Evolutionary conservation across 1,284 basidiomycete genomes (phyloP).

Genomic region (Leccinum glutinopallens): DNA sequence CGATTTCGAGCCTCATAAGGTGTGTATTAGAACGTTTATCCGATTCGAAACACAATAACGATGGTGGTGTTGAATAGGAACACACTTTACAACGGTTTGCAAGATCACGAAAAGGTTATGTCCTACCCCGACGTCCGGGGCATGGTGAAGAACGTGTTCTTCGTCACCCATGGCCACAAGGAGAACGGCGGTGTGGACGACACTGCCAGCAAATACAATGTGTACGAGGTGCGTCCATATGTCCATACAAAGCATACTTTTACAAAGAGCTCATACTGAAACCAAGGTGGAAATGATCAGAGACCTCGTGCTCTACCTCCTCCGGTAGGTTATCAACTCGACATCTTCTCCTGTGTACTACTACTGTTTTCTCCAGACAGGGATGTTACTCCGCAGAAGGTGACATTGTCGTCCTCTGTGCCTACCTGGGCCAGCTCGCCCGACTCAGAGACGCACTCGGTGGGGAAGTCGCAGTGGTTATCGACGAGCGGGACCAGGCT

Average conservation of each 20-base stretch:
- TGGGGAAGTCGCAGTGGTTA: conserved; percentile 55
- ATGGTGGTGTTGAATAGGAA: conserved; percentile 38
- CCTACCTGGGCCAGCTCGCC: conserved; percentile 73
- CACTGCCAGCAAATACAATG: conserved; percentile 62
- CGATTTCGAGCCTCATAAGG: conserved; percentile 52
- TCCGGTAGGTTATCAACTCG: conserved; percentile 42
- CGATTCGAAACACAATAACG: not conserved
- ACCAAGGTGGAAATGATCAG: conserved; percentile 66
- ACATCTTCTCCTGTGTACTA: not conserved
- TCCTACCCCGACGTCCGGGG: conserved; percentile 57
- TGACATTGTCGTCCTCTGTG: conserved; percentile 75
- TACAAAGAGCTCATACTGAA: not conserved
- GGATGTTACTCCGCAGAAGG: conserved; percentile 60
- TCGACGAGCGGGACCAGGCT: conserved; percentile 70
- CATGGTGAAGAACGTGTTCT: conserved; percentile 59
- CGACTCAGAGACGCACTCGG: conserved; percentile 54
- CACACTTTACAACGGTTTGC: conserved; percentile 58
- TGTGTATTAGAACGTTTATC: conserved; percentile 35
- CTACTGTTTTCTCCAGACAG: conserved; percentile 41
- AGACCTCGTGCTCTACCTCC: conserved; percentile 68
- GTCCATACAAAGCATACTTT: not conserved
- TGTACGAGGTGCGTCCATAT: conserved; percentile 54
- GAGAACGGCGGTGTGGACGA: conserved; percentile 60
- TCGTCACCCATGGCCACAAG: conserved; percentile 54
- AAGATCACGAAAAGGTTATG: conserved; percentile 55